phyloP scores from a whole-genome alignment of 768 basidiomycete genomes.

The Auricularia heimuer region DNA sequence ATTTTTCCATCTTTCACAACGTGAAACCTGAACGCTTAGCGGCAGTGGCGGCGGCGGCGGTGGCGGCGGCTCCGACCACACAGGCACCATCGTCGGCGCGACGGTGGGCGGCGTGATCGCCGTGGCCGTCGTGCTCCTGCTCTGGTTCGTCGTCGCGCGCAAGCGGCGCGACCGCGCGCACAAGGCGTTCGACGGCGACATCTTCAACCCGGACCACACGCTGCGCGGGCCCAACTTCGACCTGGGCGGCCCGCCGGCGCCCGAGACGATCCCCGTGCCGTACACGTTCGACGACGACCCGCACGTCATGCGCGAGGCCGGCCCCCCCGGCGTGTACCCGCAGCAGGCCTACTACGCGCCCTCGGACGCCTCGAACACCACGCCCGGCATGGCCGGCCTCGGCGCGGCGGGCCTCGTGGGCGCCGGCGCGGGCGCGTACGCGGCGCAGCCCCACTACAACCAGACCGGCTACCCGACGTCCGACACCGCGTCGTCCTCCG shows the following conservation, averaged over 20 bases:
- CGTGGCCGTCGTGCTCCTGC: background rate
- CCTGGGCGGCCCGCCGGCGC: background rate
- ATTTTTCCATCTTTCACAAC: no score
- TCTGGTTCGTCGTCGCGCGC: background rate
- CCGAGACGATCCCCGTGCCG: background rate
- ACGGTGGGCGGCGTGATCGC: background rate
- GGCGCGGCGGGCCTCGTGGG: slow-evolving; percentile 1
- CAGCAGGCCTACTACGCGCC: background rate
- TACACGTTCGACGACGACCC: background rate
- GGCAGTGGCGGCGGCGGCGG: background rate
- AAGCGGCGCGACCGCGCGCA: background rate
- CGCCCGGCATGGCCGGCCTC: slow-evolving; percentile 7
- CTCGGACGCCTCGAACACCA: background rate
- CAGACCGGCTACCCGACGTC: background rate
- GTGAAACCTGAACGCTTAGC: no score
- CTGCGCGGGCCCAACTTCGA: background rate
- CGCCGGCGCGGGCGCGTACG: slow-evolving; percentile 3
- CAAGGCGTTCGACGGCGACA: background rate
- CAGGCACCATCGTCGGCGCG: background rate
- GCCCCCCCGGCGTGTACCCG: background rate
- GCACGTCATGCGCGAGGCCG: background rate
- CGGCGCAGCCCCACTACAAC: background rate
- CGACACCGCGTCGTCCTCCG: background rate
- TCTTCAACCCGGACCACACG: slow-evolving; percentile 1
- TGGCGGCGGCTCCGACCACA: background rate